phyloP scores from a whole-genome alignment of 441 rosid species.

The Gossypium davidsonii region DNA sequence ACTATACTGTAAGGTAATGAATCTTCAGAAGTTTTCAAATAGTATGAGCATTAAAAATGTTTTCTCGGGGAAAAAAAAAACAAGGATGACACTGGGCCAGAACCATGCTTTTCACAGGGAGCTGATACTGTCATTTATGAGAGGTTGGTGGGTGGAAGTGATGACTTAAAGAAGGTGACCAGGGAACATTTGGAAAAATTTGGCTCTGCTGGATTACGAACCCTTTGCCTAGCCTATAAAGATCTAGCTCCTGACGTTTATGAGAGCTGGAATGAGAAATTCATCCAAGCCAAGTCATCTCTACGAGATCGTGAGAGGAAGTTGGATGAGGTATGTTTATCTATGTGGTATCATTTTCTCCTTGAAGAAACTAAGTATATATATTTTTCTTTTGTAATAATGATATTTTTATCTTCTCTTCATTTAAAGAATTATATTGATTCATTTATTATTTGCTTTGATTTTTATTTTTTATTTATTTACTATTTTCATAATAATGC shows the following conservation, averaged over 20 bases:
- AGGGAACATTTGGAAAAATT: constrained; percentile 76
- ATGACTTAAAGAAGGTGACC: constrained; percentile 54
- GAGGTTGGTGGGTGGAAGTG: constrained; percentile 69
- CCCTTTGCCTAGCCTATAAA: constrained; percentile 95
- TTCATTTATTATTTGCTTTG: not conserved
- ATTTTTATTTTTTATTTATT: not conserved
- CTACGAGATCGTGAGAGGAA: constrained; percentile 97
- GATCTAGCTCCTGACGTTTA: constrained; percentile 70
- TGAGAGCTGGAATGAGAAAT: constrained; percentile 98
- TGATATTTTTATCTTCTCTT: not conserved
- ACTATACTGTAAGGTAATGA: constrained; percentile 86
- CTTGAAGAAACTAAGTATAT: not conserved
- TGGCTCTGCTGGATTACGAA: constrained; percentile 96
- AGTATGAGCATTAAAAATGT: constrained; percentile 8
- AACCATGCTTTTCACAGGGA: constrained; percentile 55
- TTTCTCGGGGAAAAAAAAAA: constrained; percentile 19
- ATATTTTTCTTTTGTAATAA: not conserved
- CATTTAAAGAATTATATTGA: not conserved
- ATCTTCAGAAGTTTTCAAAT: constrained; percentile 14
- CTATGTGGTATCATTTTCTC: not conserved
- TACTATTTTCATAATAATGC: not conserved
- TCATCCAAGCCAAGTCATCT: constrained; percentile 93
- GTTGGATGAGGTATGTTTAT: constrained; percentile 58
- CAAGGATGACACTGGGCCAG: constrained; percentile 29
- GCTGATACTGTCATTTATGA: constrained; percentile 75